Evolutionary conservation across 2,329 filamentous ascomycete species (phyloP).

Genomic region (Fusarium ramigenum): DNA sequence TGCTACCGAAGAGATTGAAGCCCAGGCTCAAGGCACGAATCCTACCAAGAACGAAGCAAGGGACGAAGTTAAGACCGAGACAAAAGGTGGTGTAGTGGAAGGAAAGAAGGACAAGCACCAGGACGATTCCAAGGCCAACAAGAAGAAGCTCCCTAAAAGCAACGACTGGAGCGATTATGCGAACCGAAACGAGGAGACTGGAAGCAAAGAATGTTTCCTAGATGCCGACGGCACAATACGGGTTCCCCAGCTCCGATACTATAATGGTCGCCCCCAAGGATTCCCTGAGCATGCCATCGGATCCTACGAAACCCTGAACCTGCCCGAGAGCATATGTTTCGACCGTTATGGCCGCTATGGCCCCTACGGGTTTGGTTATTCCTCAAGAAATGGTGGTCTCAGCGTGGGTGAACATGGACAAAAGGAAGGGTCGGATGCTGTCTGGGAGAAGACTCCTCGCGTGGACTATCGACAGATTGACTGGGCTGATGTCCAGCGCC

Average conservation of each 20-base stretch:
- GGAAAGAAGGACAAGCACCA: conserved; percentile 8
- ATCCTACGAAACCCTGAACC: conserved; percentile 82
- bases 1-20: conserved; percentile 29
- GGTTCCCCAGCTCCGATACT: conserved; percentile 77
- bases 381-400: conserved; percentile 77
- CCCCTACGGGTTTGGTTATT: conserved; percentile 91
- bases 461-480: conserved; percentile 81
- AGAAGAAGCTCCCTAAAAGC: conserved; percentile 43
- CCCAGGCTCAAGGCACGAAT: conserved; percentile 4
- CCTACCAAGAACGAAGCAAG: conserved; percentile 9
- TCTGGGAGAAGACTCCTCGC: conserved; percentile 76
- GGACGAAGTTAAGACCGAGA: conserved; percentile 1
- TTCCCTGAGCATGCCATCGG: conserved; percentile 88
- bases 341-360: conserved; percentile 89
- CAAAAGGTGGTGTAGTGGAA: not conserved
- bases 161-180: conserved; percentile 48
- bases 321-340: conserved; percentile 90
- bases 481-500: conserved; percentile 81
- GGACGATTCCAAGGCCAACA: conserved; percentile 20
- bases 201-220: conserved; percentile 80
- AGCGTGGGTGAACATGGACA: conserved; percentile 89
- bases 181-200: conserved; percentile 53
- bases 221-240: conserved; percentile 71
- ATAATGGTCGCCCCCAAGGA: conserved; percentile 80
- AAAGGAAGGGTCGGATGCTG: conserved; percentile 78